Percentiles rank a stretch among this genome's conserved stretches.
Evolutionary conservation across 2,329 filamentous ascomycete genomes (phyloP).

Genomic region (Claviceps spartinae): DNA sequence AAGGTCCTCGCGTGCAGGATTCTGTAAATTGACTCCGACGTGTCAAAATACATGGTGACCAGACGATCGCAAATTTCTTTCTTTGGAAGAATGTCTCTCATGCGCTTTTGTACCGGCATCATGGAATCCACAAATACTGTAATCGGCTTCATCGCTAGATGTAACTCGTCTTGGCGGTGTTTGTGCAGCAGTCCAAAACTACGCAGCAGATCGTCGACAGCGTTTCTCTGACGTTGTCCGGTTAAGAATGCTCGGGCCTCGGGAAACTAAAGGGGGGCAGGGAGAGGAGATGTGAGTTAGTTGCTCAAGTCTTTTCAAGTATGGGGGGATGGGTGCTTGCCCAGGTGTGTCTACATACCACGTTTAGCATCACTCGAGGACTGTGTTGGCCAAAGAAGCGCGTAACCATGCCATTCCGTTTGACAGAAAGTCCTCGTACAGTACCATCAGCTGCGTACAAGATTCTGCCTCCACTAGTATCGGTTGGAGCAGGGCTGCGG

Average conservation of each 20-base stretch:
- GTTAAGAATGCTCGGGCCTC: conserved; percentile 6
- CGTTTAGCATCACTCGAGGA: conserved; percentile 37
- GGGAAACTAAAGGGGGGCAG: conserved; percentile 2
- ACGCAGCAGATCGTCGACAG: conserved; percentile 28
- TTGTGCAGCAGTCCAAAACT: conserved; percentile 34
- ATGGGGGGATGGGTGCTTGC: background rate
- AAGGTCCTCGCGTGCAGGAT: conserved; percentile 40
- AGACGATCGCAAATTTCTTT: conserved; percentile 38
- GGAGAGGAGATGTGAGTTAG: background rate
- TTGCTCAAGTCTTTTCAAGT: background rate
- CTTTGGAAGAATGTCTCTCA: conserved; percentile 41
- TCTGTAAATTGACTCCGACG: conserved; percentile 39
- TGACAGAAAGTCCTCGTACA: conserved; percentile 36
- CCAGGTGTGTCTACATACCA: conserved; percentile 25
- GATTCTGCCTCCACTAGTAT: conserved; percentile 18
- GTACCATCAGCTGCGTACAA: conserved; percentile 28
- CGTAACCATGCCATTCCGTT: conserved; percentile 31
- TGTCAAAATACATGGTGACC: conserved; percentile 33
- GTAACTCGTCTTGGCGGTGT: conserved; percentile 32
- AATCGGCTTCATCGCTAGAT: conserved; percentile 34
- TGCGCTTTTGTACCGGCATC: conserved; percentile 42
- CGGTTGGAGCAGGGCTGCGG: conserved; percentile 26
- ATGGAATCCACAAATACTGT: conserved; percentile 45
- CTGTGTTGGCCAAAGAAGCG: conserved; percentile 41
- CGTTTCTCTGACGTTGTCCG: conserved; percentile 2